Evolutionary conservation across 2,329 filamentous ascomycete genomes (phyloP).

Genomic region (Intubia oerlemansii): DNA sequence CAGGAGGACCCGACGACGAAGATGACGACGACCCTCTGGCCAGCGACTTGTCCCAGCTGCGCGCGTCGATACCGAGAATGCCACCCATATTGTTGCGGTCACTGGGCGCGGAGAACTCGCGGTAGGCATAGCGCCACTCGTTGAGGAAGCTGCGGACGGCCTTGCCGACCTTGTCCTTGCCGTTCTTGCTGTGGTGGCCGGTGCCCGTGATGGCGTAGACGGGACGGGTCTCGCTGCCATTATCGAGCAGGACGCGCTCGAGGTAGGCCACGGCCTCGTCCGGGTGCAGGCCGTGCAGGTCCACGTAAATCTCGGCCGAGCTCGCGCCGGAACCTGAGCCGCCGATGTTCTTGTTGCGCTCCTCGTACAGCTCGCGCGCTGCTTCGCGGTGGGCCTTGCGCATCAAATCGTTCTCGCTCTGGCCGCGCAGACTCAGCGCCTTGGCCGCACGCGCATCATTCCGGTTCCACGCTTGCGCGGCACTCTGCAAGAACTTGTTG

Average conservation of each 20-base stretch:
- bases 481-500: conserved; percentile 93
- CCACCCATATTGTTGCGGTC: conserved; percentile 70
- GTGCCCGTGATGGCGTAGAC: conserved; percentile 95
- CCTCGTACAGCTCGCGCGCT: conserved; percentile 76
- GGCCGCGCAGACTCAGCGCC: conserved; percentile 77
- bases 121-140: conserved; percentile 88
- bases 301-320: conserved; percentile 61
- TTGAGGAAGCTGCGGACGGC: conserved; percentile 78
- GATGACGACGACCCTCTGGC: too few relatives aligned
- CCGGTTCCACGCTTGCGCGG: conserved; percentile 94
- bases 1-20: too few relatives aligned
- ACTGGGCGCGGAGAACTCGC: conserved; percentile 91
- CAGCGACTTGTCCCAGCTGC: conserved; percentile 44
- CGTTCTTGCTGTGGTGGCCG: conserved; percentile 93
- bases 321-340: conserved; percentile 10
- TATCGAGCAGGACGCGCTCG: conserved; percentile 68
- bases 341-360: conserved; percentile 76
- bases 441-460: conserved; percentile 94
- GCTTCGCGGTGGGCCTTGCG: conserved; percentile 90
- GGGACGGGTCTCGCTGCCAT: conserved; percentile 48
- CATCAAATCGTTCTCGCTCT: conserved; percentile 95
- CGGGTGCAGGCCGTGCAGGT: conserved; percentile 93
- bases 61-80: conserved; percentile 44
- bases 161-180: conserved; percentile 96
- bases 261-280: conserved; percentile 94